Evolutionary conservation across 495 filamentous ascomycete species (phyloP).

Genomic region (Trichocladium uniseriatum): DNA sequence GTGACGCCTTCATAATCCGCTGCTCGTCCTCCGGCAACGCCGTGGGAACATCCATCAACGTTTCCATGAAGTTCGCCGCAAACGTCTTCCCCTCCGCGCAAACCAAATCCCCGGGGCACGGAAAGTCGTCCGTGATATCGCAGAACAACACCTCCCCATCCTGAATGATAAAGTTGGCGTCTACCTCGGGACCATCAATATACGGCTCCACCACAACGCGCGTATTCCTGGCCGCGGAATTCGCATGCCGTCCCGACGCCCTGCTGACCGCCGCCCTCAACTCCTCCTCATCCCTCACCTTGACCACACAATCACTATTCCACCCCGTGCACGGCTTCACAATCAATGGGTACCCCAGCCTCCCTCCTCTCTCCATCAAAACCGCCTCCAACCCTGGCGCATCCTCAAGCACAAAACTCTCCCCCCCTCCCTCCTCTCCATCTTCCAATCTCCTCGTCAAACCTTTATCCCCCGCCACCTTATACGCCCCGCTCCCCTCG

Average conservation of each 20-base stretch:
- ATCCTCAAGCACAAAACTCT: conserved; percentile 10
- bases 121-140: conserved; percentile 37
- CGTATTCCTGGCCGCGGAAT: conserved; percentile 11
- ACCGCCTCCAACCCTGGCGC: conserved; percentile 6
- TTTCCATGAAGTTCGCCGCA: conserved; percentile 21
- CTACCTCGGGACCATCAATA: conserved; percentile 36
- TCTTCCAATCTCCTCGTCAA: conserved; percentile 13
- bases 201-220: conserved; percentile 23
- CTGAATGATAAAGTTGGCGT: conserved; percentile 33
- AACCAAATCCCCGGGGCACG: conserved; percentile 24
- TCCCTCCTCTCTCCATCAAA: not conserved
- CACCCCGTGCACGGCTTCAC: conserved; percentile 39
- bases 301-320: conserved; percentile 35
- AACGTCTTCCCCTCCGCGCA: not conserved
- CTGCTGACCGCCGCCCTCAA: conserved; percentile 22
- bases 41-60: conserved; percentile 2
- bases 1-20: conserved; percentile 5
- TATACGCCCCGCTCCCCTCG: conserved; percentile 8
- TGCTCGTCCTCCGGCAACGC: conserved; percentile 18
- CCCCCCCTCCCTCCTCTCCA: not conserved
- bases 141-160: conserved; percentile 34
- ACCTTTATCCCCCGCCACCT: conserved; percentile 17
- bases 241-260: conserved; percentile 11
- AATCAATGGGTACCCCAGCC: conserved; percentile 30
- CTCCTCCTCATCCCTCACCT: conserved; percentile 25